A percentile compares a stretch with the other conserved stretches of the same genome.
Evolutionary conservation across 139 green algal genomes (phyloP).

Genomic region (Chlamydomonas sp.): DNA sequence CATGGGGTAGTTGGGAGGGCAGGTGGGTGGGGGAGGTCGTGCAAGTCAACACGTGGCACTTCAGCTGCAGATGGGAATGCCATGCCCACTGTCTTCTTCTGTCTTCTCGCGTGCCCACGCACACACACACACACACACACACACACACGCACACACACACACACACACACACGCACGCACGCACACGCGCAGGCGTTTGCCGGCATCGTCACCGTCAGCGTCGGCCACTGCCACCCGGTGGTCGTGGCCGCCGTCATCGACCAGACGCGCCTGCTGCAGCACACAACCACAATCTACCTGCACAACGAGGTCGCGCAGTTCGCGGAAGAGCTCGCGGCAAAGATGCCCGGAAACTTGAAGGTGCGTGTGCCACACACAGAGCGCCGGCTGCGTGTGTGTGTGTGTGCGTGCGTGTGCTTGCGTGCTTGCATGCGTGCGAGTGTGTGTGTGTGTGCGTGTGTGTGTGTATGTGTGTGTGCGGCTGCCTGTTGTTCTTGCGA

Average conservation of each 20-base stretch:
- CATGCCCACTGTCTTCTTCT: too few relatives aligned
- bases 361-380: slow-evolving; percentile 16
- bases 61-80: too few relatives aligned
- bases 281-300: slow-evolving; percentile 84
- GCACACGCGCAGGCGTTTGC: slow-evolving; percentile 72
- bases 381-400: neutral
- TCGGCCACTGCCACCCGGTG: slow-evolving; percentile 75
- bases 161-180: too few relatives aligned
- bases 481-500: too few relatives aligned
- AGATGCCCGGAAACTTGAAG: slow-evolving; percentile 71
- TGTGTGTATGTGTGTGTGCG: neutral
- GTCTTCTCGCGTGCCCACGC: too few relatives aligned
- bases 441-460: neutral
- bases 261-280: slow-evolving; percentile 66
- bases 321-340: slow-evolving; percentile 68
- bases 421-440: neutral
- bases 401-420: too few relatives aligned
- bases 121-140: too few relatives aligned
- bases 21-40: too few relatives aligned
- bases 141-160: too few relatives aligned
- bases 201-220: slow-evolving; percentile 94
- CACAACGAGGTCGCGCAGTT: slow-evolving; percentile 73
- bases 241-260: slow-evolving; percentile 53
- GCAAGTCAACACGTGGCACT: too few relatives aligned
- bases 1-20: too few relatives aligned